A percentile compares a stretch with the other conserved stretches of the same genome.
These are phyloP conservation scores for Mortierella alpina DNA, from an alignment of 192 early-diverging fungal genomes.

Conservation along the genomic window DNA sequence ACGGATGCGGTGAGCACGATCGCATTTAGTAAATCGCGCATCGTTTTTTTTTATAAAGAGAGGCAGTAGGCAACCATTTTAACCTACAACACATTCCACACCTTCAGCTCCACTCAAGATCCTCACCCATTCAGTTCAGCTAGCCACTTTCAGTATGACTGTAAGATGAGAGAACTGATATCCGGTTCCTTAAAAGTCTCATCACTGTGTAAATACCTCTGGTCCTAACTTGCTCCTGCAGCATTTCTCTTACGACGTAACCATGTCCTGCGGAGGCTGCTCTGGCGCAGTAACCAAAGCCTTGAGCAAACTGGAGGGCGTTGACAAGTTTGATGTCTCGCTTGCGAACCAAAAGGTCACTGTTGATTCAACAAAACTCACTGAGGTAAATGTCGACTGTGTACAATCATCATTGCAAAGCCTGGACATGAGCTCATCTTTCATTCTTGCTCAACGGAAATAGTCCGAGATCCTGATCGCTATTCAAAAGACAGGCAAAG, in stretches of 20 bases:
- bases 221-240: background rate
- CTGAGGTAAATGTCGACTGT: background rate
- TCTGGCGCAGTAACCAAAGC: constrained; percentile 69
- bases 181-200: no score
- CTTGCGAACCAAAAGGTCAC: constrained; percentile 68
- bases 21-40: no score
- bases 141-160: background rate
- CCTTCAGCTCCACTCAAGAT: background rate
- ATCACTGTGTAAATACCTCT: background rate
- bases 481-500: constrained; percentile 59
- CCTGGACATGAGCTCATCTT: background rate
- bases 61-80: no score
- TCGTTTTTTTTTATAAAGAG: no score
- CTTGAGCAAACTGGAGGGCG: constrained; percentile 62
- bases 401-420: no score
- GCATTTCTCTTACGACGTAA: constrained; percentile 70
- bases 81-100: background rate
- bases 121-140: no score
- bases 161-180: background rate
- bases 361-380: constrained; percentile 55
- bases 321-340: constrained; percentile 62
- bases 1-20: no score
- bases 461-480: constrained; percentile 34
- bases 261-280: constrained; percentile 75
- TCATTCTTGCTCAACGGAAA: background rate